Evolutionary conservation across 345 rosid genomes (phyloP), one percentile per base, ranked within the genome.

Genomic region (Atalantia buxifolia): DNA sequence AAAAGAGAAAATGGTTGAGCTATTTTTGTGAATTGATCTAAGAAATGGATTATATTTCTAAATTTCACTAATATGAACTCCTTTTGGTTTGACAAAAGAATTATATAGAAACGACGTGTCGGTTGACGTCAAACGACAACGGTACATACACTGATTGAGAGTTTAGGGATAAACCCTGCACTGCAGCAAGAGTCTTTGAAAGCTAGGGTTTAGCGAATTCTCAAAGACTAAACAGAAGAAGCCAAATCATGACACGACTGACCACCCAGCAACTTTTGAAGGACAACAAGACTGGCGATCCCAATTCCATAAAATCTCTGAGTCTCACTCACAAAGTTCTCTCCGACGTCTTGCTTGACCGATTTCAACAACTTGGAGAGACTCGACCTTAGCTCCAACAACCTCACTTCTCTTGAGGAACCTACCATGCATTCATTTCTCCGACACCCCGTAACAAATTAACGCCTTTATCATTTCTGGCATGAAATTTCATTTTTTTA

Each of bases 321-420:
- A 81, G 85, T 25, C 97, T 95, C 65, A 81, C 87, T 40, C 92
- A 88, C 81, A 91, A 77, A 88, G 90, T 92, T 84, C 97, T 95
- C 74, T 85, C 95, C 36, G 91, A 91, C 62, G 98, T 92, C 24
- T 74, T 89, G 92, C 80, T 85, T 95, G 87, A 76, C 79, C 70
- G 88, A 92, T 21, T 92, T 95, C 90, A 80, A 71, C 71, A 93
- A 85, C 83, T 81, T 95, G 86, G 94, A 95, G 84, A 88, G 88
- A 76, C 98, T 93, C 19, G 98, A 95, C 84, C 91, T 95, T 68
- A 85, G 91, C 28, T 90, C 85, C 84, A 95, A 95, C 80, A 90
- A 66, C 70, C 95, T 95, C 81, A 83, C 86, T 73, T 92, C 96
- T 22, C 91, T 95, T 27, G 91, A 91, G 91, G 98, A 90, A 73